These are phyloP conservation scores for Emmonsia crescens DNA, from an alignment of 2,329 filamentous ascomycete species.

Conservation along the genomic window DNA sequence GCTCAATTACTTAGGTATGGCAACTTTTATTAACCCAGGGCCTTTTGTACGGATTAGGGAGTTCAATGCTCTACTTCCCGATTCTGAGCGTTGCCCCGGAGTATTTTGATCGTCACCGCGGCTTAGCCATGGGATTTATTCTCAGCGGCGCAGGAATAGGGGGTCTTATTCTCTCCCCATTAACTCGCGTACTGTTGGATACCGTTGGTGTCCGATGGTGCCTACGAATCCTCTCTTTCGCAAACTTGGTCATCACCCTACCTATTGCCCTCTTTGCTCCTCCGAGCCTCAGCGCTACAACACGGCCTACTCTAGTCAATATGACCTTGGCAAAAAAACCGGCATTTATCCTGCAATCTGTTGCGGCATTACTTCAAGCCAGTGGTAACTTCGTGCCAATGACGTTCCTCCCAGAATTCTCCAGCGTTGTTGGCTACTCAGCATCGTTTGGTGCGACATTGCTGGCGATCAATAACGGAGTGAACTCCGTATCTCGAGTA, in stretches of 20 bases:
- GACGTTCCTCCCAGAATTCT: conserved; percentile 31
- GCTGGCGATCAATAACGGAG: conserved; percentile 31
- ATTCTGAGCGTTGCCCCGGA: conserved; percentile 30
- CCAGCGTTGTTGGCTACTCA: conserved; percentile 29
- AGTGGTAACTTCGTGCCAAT: conserved; percentile 31
- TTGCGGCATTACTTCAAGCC: conserved; percentile 27
- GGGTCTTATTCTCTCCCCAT: conserved; percentile 28
- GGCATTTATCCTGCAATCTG: conserved; percentile 29
- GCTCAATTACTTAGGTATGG: conserved; percentile 18
- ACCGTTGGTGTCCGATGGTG: conserved; percentile 6
- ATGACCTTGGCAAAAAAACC: conserved; percentile 24
- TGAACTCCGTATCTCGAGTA: conserved; percentile 30
- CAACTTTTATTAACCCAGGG: conserved; percentile 28
- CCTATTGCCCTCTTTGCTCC: conserved; percentile 8
- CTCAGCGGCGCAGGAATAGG: conserved; percentile 29
- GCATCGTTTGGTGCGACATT: conserved; percentile 27
- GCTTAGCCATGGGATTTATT: conserved; percentile 31
- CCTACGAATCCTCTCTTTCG: conserved; percentile 6
- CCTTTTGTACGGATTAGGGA: conserved; percentile 28
- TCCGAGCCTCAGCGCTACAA: conserved; percentile 6
- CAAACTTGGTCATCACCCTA: conserved; percentile 5
- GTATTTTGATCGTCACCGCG: conserved; percentile 28
- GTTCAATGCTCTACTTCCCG: conserved; percentile 30
- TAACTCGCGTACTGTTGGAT: conserved; percentile 7
- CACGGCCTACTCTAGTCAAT: conserved; percentile 17